Percentiles rank a stretch among this genome's conserved stretches.
These are phyloP conservation scores for Lecanicillium sp. DNA, from an alignment of 2,329 filamentous ascomycete species.

Conservation along the genomic window DNA sequence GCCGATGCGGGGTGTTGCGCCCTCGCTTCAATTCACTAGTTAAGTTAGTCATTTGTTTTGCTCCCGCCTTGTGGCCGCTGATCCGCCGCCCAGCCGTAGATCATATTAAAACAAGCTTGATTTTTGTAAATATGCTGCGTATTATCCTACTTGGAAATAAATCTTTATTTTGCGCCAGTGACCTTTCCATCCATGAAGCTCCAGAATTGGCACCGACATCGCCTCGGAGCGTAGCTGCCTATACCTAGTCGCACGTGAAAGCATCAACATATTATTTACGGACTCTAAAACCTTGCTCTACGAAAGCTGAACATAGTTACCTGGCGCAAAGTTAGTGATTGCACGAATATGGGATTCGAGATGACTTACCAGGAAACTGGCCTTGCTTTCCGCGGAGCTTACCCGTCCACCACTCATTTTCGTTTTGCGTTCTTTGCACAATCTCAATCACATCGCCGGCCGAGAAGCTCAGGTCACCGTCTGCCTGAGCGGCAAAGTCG, in stretches of 20 bases:
- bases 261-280: neutral
- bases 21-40: too few relatives aligned
- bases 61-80: too few relatives aligned
- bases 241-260: too few relatives aligned
- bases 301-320: conserved; percentile 13
- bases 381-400: conserved; percentile 73
- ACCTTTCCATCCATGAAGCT: conserved; percentile 6
- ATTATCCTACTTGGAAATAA: conserved; percentile 9
- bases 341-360: neutral
- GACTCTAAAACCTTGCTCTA: neutral
- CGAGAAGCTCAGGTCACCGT: conserved; percentile 86
- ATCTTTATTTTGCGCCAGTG: conserved; percentile 1
- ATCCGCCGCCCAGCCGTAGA: too few relatives aligned
- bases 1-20: neutral
- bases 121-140: neutral
- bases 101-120: too few relatives aligned
- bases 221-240: neutral
- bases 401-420: conserved; percentile 97
- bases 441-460: conserved; percentile 90
- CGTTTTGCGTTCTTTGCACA: conserved; percentile 71
- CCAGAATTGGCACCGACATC: neutral
- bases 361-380: conserved; percentile 80
- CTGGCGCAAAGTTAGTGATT: conserved; percentile 21
- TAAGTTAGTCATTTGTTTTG: too few relatives aligned
- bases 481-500: conserved; percentile 92